These are phyloP conservation scores for Penicillium cataractarum DNA, from an alignment of 495 filamentous ascomycete genomes.

Conservation along the genomic window DNA sequence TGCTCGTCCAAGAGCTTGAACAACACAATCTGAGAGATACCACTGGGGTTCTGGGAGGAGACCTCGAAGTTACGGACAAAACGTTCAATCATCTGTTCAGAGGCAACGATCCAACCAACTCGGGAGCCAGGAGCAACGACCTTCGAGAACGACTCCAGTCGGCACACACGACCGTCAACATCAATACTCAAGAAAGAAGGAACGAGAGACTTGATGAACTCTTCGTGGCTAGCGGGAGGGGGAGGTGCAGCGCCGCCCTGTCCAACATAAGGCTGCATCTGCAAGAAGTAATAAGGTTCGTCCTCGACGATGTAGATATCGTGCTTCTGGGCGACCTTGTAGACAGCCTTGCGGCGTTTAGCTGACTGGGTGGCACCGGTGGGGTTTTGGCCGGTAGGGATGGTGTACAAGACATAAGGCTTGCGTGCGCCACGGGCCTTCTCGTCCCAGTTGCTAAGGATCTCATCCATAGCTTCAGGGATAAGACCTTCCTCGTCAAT, in stretches of 20 bases:
- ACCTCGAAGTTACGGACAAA: constrained; percentile 78
- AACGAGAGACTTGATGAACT: constrained; percentile 63
- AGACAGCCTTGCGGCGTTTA: constrained; percentile 68
- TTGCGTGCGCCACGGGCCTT: constrained; percentile 60
- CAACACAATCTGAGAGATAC: constrained; percentile 78
- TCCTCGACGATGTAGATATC: constrained; percentile 91
- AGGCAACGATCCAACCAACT: constrained; percentile 68
- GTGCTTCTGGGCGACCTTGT: constrained; percentile 76
- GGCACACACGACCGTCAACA: constrained; percentile 67
- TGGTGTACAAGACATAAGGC: constrained; percentile 64
- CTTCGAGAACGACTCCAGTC: constrained; percentile 72
- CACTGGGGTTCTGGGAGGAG: constrained; percentile 79
- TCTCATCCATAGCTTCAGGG: constrained; percentile 65
- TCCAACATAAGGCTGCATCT: constrained; percentile 84
- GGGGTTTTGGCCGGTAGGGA: constrained; percentile 83
- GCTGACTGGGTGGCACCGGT: constrained; percentile 80
- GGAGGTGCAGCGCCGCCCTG: constrained; percentile 51
- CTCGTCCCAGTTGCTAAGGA: constrained; percentile 70
- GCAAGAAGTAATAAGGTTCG: constrained; percentile 98
- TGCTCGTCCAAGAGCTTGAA: constrained; percentile 90
- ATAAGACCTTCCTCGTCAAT: constrained; percentile 81
- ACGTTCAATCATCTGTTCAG: constrained; percentile 79
- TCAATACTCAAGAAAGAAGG: constrained; percentile 66
- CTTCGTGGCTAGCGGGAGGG: constrained; percentile 57
- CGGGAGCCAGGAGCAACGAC: constrained; percentile 64